Conservation (phyloP, 2,329 filamentous ascomycete genomes). For the Rosellinia necatrix region DNA sequence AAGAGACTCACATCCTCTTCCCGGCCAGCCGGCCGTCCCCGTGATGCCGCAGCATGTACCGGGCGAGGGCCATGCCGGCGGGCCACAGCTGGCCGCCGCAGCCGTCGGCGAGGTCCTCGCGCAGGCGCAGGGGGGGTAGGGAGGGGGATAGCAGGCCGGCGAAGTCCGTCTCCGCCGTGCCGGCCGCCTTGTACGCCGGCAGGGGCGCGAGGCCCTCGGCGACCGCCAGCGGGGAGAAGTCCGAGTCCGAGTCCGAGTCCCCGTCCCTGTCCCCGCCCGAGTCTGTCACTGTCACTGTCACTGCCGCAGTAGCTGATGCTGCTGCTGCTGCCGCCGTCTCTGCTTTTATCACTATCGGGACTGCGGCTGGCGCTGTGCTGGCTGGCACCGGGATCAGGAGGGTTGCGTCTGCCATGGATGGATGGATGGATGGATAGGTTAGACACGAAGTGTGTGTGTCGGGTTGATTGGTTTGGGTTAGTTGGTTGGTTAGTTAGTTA, state of each 20-base stretch:
- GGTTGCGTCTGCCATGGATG: no score
- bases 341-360: constrained; percentile 17
- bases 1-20: constrained; percentile 72
- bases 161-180: constrained; percentile 63
- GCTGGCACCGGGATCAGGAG: no score
- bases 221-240: constrained; percentile 56
- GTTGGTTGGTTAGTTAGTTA: no score
- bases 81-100: constrained; percentile 96
- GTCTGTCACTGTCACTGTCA: no score
- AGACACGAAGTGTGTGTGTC: no score
- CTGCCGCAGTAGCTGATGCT: no score
- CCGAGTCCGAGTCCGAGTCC: no score
- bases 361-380: no score
- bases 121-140: constrained; percentile 72
- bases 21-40: constrained; percentile 62
- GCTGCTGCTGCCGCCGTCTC: no score
- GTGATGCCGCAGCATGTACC: constrained; percentile 81
- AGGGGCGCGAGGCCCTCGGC: constrained; percentile 63
- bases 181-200: constrained; percentile 60
- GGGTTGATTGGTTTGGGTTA: no score
- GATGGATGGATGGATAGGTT: no score
- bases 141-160: constrained; percentile 66
- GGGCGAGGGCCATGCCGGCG: constrained; percentile 84
- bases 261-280: constrained; percentile 14
- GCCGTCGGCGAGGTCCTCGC: constrained; percentile 83